A percentile compares a stretch with the other conserved stretches of the same genome.
Conservation (phyloP, 2,329 filamentous ascomycete genomes). For the Epicoccum sorghinum region DNA sequence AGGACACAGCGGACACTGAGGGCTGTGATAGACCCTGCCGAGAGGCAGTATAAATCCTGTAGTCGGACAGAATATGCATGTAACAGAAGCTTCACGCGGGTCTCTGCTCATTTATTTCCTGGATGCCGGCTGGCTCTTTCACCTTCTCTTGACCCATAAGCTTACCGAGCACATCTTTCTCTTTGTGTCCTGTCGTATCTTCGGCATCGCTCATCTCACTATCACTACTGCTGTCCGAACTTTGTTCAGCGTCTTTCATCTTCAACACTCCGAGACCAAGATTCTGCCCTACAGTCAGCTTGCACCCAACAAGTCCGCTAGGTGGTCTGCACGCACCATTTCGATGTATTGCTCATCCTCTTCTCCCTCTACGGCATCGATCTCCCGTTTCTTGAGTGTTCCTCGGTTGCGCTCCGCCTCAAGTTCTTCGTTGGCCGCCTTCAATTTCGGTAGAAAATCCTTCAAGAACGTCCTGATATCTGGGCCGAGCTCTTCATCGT, state of each 20-base stretch:
- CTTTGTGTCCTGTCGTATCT: constrained; percentile 12
- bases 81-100: constrained; percentile 15
- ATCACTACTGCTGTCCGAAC: constrained; percentile 30
- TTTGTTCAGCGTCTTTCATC: constrained; percentile 39
- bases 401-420: constrained; percentile 49
- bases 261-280: constrained; percentile 56
- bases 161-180: constrained; percentile 45
- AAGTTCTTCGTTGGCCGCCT: constrained; percentile 52
- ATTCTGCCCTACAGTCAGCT: constrained; percentile 32
- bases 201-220: constrained; percentile 23
- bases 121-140: constrained; percentile 30
- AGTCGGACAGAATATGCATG: background rate
- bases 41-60: background rate
- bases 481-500: constrained; percentile 30
- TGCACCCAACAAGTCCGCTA: background rate
- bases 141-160: constrained; percentile 43
- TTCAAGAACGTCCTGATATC: constrained; percentile 47
- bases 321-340: constrained; percentile 38
- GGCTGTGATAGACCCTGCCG: too few relatives aligned
- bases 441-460: constrained; percentile 51
- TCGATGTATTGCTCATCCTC: constrained; percentile 47
- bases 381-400: constrained; percentile 43
- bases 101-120: constrained; percentile 36
- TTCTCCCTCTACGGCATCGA: constrained; percentile 44
- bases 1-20: constrained; percentile 12